Evolutionary conservation across 2,329 filamentous ascomycete species (phyloP).

Genomic region (Dactylellina sp.): DNA sequence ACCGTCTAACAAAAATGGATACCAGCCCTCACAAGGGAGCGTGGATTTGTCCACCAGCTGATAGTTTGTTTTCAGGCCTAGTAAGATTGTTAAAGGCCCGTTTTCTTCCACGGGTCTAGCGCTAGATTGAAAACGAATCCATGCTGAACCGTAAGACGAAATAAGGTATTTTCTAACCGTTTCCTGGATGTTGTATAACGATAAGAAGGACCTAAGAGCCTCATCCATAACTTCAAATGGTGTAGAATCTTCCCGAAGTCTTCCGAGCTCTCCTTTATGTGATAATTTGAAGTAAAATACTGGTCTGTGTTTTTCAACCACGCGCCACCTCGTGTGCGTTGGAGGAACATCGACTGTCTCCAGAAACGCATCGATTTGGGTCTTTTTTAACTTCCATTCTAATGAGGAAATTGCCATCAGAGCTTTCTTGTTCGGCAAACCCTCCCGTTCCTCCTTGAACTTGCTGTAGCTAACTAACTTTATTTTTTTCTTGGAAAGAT

Average conservation of each 20-base stretch:
- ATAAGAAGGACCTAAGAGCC: constrained; percentile 1
- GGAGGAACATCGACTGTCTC: not conserved
- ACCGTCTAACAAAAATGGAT: not conserved
- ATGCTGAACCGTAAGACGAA: not conserved
- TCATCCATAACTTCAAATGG: constrained; percentile 3
- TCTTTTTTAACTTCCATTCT: not conserved
- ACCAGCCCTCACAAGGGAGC: not conserved
- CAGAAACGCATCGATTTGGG: not conserved
- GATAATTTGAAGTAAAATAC: constrained; percentile 1
- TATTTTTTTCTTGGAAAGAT: not conserved
- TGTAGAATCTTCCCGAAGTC: constrained; percentile 1
- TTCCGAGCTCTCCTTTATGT: not conserved
- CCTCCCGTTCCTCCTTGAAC: not conserved
- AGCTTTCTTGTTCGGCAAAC: not conserved
- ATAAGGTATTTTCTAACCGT: not conserved
- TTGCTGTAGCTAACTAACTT: not conserved
- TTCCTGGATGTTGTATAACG: constrained; percentile 2
- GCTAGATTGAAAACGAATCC: not conserved
- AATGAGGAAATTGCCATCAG: not conserved
- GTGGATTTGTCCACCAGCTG: not conserved
- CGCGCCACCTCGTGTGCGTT: not conserved
- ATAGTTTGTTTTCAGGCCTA: constrained; percentile 1
- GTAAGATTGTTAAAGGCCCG: not conserved
- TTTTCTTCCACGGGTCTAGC: not conserved
- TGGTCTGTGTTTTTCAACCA: not conserved